phyloP scores from a whole-genome alignment of 805 yeast species.

The Myxozyma neglecta region DNA sequence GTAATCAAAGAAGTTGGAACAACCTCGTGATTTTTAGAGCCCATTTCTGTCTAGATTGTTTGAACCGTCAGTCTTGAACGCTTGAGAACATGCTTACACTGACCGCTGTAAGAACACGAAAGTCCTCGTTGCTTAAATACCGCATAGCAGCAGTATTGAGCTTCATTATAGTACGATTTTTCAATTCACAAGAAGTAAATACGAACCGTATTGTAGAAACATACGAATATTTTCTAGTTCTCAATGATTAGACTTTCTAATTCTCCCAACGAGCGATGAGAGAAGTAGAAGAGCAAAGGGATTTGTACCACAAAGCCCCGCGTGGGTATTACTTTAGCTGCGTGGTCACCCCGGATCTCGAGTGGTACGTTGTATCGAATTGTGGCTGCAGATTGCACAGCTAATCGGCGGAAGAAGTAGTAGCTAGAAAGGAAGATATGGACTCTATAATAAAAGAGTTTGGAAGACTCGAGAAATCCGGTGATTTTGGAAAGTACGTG shows the following conservation, averaged over 20 bases:
- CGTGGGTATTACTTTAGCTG: not conserved
- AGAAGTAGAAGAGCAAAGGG: not conserved
- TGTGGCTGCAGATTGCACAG: not conserved
- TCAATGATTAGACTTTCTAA: too few species aligned
- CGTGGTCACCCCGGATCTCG: not conserved
- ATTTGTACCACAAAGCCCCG: not conserved
- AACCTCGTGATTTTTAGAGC: slow-evolving; percentile 88
- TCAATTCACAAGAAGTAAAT: not conserved
- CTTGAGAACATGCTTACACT: not conserved
- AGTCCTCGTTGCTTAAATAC: slow-evolving; percentile 87
- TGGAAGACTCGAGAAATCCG: slow-evolving; percentile 35
- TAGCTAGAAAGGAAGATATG: slow-evolving; percentile 24
- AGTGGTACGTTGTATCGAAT: not conserved
- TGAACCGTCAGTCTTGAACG: not conserved
- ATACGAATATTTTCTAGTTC: too few species aligned
- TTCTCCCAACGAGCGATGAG: not conserved
- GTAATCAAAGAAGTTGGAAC: slow-evolving; percentile 87
- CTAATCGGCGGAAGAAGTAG: too few species aligned
- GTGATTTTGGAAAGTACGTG: slow-evolving; percentile 39
- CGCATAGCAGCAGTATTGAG: slow-evolving; percentile 92
- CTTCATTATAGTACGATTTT: slow-evolving; percentile 58
- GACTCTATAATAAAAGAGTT: slow-evolving; percentile 41
- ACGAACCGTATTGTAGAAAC: not conserved
- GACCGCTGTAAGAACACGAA: slow-evolving; percentile 81
- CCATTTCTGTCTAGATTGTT: slow-evolving; percentile 55